Evolutionary conservation across 2,329 filamentous ascomycete species (phyloP), one percentile per base, ranked within the genome.

Genomic region (Arthrobotrys sphaeroides): DNA sequence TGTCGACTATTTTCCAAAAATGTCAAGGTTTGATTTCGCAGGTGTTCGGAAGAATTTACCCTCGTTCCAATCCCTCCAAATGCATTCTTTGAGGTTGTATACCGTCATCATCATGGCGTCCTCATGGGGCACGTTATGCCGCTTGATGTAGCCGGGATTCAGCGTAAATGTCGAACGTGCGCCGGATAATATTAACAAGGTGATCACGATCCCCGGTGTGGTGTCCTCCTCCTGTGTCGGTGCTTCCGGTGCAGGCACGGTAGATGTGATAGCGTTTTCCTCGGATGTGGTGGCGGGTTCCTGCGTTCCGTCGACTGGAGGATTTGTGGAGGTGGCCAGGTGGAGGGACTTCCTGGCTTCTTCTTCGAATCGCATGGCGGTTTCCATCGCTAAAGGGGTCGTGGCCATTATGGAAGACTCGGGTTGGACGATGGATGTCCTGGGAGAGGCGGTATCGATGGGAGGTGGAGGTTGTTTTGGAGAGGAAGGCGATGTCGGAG

Each of bases 51-150:
- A 47, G 67, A 40, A 65, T 36, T n/a, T 67, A 79, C 79, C 79
- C 49, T 80, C 79, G 53, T 69, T 78, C 79, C 79, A 80, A 64
- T 80, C 79, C 45, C 79, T 79, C 79, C 79, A 80, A 24, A 80
- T 74, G 66, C 79, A 80, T 51, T 80, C 79, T 64, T 80, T 80
- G 38, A 80, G 62, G 60, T 79, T 78, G 59, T 69, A 77, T 20
- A 80, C 79, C 3, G 75, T 79, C 78, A 80, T 80, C 62, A 78
- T 70, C 49, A 80, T 69, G 3, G 79, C 77, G 67, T 80, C 79
- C 16, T 61, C 64, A 24, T 79, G 66, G 12, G 69, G 74, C 2
- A 80, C 73, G 20, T 76, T 77, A 51, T 80, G 79, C 20, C 74
- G 66, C 16, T 70, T 74, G 20, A 80, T 42, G 57, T 79, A 80